phyloP scores from a whole-genome alignment of 2,329 filamentous ascomycete genomes.

The Ceratocystis colombiana region DNA sequence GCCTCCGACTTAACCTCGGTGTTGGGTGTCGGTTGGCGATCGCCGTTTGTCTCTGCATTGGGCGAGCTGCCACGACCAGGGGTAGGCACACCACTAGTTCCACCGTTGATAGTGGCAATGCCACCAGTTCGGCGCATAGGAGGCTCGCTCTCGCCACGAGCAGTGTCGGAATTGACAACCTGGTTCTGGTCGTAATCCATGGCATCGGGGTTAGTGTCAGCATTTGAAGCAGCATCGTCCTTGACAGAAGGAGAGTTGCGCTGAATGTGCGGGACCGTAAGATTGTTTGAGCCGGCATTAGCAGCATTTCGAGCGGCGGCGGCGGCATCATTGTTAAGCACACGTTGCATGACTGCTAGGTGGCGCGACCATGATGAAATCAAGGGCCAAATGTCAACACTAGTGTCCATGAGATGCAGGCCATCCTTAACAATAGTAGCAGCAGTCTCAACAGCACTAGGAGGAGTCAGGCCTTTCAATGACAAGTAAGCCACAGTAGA shows the following conservation, averaged over 20 bases:
- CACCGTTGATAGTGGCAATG: slow-evolving; percentile 50
- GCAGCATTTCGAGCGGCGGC: slow-evolving; percentile 30
- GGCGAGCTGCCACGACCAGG: slow-evolving; percentile 41
- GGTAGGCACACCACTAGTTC: slow-evolving; percentile 41
- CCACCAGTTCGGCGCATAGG: slow-evolving; percentile 43
- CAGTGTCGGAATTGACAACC: slow-evolving; percentile 35
- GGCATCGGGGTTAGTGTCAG: slow-evolving; percentile 45
- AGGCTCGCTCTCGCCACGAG: slow-evolving; percentile 44
- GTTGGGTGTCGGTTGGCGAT: slow-evolving; percentile 24
- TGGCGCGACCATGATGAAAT: slow-evolving; percentile 52
- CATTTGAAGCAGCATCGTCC: slow-evolving; percentile 46
- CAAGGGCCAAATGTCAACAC: slow-evolving; percentile 50
- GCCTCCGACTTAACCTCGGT: slow-evolving; percentile 24
- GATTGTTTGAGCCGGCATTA: slow-evolving; percentile 31
- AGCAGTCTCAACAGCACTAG: slow-evolving; percentile 48
- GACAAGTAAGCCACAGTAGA: slow-evolving; percentile 53
- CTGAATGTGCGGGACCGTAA: slow-evolving; percentile 28
- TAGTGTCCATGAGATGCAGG: slow-evolving; percentile 49
- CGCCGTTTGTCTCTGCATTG: slow-evolving; percentile 25
- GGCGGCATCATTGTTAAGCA: slow-evolving; percentile 45
- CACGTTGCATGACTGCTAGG: slow-evolving; percentile 51
- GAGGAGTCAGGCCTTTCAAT: slow-evolving; percentile 50
- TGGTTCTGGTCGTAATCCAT: slow-evolving; percentile 49
- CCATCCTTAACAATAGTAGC: slow-evolving; percentile 49
- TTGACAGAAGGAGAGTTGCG: slow-evolving; percentile 38